Evolutionary conservation across 1,284 basidiomycete species (phyloP).

Genomic region (Apiotrichum gamsii): DNA sequence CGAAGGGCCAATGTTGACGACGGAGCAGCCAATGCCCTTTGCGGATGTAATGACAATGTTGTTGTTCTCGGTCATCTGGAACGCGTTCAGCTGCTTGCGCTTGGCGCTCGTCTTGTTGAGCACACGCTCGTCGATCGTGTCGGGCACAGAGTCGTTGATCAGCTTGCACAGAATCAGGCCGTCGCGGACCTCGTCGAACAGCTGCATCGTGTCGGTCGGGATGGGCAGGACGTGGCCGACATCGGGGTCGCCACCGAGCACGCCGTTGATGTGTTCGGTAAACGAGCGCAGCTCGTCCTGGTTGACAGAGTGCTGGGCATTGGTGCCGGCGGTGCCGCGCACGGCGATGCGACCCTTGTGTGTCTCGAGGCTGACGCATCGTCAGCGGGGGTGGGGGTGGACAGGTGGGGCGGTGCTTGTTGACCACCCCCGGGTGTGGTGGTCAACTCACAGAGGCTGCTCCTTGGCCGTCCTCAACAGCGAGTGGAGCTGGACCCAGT

Average conservation of each 20-base stretch:
- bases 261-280: slow-evolving; percentile 90
- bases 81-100: slow-evolving; percentile 68
- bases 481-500: slow-evolving; percentile 70
- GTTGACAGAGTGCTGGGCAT: slow-evolving; percentile 96
- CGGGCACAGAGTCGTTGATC: slow-evolving; percentile 97
- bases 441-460: slow-evolving; percentile 34
- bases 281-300: slow-evolving; percentile 94
- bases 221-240: slow-evolving; percentile 79
- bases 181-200: slow-evolving; percentile 95
- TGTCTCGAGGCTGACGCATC: slow-evolving; percentile 55
- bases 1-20: slow-evolving; percentile 93
- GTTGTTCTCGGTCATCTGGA: slow-evolving; percentile 99
- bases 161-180: slow-evolving; percentile 95
- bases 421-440: not conserved
- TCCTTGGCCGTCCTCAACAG: slow-evolving; percentile 34
- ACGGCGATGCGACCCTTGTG: slow-evolving; percentile 87
- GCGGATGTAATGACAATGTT: slow-evolving; percentile 98
- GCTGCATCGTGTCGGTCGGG: slow-evolving; percentile 96
- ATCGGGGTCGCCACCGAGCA: slow-evolving; percentile 84
- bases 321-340: slow-evolving; percentile 81
- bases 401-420: not conserved
- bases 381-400: no score
- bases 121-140: slow-evolving; percentile 97
- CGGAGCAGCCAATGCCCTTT: slow-evolving; percentile 95
- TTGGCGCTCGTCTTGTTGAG: slow-evolving; percentile 74